Base-by-base conservation (phyloP, 2,329 filamentous ascomycete genomes). In the Verruconis gallopava region DNA sequence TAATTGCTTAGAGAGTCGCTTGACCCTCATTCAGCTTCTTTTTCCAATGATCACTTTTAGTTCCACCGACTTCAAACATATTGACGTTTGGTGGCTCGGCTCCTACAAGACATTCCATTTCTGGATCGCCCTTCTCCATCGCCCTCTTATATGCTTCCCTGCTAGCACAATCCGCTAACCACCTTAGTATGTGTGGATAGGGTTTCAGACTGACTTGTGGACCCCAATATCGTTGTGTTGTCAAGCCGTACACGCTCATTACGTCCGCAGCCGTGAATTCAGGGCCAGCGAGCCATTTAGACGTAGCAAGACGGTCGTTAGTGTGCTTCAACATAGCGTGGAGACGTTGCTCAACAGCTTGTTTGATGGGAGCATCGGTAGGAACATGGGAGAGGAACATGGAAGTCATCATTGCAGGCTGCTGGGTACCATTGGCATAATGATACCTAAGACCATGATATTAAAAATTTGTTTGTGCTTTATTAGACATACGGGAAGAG, bases 231-330 rank as follows among this genome's bases (percentile, higher is more conserved):
- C 78, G 63, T 65, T 75, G 68, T 2, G 75, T 81, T 0, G 75
- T 79, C 21, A 82, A 57, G 11, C 65, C 62, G 51, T 72, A 79
- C 0, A 77, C 65, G 4, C 60, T 61, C 75, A 82, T 80, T 33
- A 80, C 63, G 55, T 84, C 79, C 1, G 79, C 79, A 1, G 65
- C 74, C 0, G 74, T 80, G 44, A 83, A 73, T 40, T 76, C 64
- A 0, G 67, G 59, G 2, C 78, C 79, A 0, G 72, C 75, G 15
- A 83, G 58, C 64, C 68, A 82, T 4, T 61, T 53, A 22, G 62
- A 68, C 1, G 56, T 46, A 2, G 48, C 49, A 2, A 82, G 53
- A 6, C 71, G 61, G 2, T 66, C 55, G 30, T 81, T 65, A 18
- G 76, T 41, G 18, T 63, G 48, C 13, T 43, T 35, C 21, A 80